phyloP scores from a whole-genome alignment of 2,329 filamentous ascomycete species.

The Didymella lethalis region DNA sequence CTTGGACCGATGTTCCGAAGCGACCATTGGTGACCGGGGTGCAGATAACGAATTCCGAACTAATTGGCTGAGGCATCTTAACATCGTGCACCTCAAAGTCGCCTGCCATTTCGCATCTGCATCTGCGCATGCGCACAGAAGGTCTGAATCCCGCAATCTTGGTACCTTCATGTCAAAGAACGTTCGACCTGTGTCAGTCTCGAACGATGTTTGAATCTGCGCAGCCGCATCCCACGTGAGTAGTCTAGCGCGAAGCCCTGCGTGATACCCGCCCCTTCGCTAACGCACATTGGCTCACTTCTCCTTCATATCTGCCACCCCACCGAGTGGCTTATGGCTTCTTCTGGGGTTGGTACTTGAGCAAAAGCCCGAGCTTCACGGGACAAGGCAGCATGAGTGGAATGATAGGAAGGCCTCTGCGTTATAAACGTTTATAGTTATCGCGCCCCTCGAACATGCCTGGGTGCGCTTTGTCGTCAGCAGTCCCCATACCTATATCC shows the following conservation, averaged over 20 bases:
- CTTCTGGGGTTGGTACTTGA: constrained; percentile 29
- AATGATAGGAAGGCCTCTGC: constrained; percentile 12
- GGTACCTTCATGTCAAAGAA: constrained; percentile 5
- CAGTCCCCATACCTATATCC: constrained; percentile 1
- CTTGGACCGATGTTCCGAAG: constrained; percentile 14
- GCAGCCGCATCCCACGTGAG: constrained; percentile 12
- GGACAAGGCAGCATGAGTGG: constrained; percentile 11
- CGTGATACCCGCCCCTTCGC: constrained; percentile 29
- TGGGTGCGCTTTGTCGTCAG: constrained; percentile 10
- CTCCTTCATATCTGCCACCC: constrained; percentile 40
- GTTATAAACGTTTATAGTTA: constrained; percentile 21
- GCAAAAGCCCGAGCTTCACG: constrained; percentile 25
- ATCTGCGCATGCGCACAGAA: constrained; percentile 6
- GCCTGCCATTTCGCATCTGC: constrained; percentile 7
- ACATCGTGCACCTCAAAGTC: neutral
- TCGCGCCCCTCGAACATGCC: constrained; percentile 22
- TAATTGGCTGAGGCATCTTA: constrained; percentile 5
- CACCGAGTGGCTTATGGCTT: constrained; percentile 35
- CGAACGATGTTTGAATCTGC: constrained; percentile 3
- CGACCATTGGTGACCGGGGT: constrained; percentile 8
- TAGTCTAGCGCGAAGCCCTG: constrained; percentile 29
- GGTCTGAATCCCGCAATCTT: constrained; percentile 10
- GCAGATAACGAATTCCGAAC: constrained; percentile 14
- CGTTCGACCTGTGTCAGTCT: neutral
- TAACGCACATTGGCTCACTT: constrained; percentile 37